Evolutionary conservation across 805 yeast genomes (phyloP), one percentile per base, ranked within the genome.

Genomic region (Kluyveromyces wickerhamii): DNA sequence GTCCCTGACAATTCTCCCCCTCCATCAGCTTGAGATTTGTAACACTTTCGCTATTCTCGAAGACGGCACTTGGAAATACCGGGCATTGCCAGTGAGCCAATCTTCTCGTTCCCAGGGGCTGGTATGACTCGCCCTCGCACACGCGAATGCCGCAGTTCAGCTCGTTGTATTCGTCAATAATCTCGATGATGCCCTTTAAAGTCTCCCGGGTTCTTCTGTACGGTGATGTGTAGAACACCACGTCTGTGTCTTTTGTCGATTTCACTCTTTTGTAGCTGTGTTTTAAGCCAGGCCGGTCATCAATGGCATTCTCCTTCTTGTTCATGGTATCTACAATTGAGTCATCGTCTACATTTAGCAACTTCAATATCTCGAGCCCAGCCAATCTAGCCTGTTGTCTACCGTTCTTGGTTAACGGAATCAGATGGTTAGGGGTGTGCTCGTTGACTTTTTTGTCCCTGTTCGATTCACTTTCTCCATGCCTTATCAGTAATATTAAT

Each of bases 401-500:
- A 1, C 96, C 96, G 9, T 65, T 62, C 7, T 62, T 67, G 0
- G 96, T 88, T 32, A 88, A 61, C 5, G 80, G 72, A 4, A 88
- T 79, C 47, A 71, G 63, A 59, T 88, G 96, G 56, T 88, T 88
- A 1, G 96, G 86, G 1, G 78, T 72, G 49, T 69, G 67, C 37
- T 79, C 66, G 55, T 88, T 88, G 34, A 88, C 87, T 1, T 76
- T 62, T 53, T 88, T 87, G 58, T 88, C 94, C 37, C 69, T 74
- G 59, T 88, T 88, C 7, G 95, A 94, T 51, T 84, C 94, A 4
- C 92, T 80, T 52, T 88, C 96, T 17, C 96, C 96, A 54, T 88
- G 96, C 44, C 96, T 76, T 9, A 88, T 77, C 18, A 88, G 65
- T 34, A 88, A 64, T 18, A 88, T 85, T 21, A 87, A 66, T 33